phyloP scores from a whole-genome alignment of 768 basidiomycete species.

The Pilatotrama ljubarskyi region DNA sequence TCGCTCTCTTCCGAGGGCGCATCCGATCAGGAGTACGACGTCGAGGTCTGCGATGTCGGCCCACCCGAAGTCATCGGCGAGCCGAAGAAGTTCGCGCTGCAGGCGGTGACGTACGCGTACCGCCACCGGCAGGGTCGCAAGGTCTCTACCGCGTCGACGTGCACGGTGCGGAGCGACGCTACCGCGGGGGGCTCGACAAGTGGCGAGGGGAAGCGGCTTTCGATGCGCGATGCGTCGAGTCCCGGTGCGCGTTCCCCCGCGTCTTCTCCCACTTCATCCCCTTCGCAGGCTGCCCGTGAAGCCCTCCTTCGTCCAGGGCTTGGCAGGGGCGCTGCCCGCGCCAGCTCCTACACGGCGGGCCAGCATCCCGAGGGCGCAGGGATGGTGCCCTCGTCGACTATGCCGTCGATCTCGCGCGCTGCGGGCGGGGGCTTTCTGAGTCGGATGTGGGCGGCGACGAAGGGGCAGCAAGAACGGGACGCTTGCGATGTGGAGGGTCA shows the following conservation, averaged over 20 bases:
- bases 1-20: constrained; percentile 25
- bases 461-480: constrained; percentile 32
- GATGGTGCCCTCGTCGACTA: constrained; percentile 21
- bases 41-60: constrained; percentile 21
- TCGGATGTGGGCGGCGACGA: constrained; percentile 71
- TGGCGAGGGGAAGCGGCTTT: constrained; percentile 23
- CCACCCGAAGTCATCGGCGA: not conserved
- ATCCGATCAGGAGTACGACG: constrained; percentile 24
- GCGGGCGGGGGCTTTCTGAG: constrained; percentile 55
- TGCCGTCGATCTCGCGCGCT: constrained; percentile 24
- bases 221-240: constrained; percentile 6
- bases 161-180: constrained; percentile 36
- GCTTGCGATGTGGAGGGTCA: constrained; percentile 23
- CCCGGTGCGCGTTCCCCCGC: not conserved
- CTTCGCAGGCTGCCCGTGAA: constrained; percentile 23
- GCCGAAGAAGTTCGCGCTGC: constrained; percentile 3
- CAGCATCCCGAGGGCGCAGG: constrained; percentile 3
- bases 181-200: constrained; percentile 11
- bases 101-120: constrained; percentile 28
- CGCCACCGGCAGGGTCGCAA: constrained; percentile 43
- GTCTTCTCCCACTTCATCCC: constrained; percentile 25
- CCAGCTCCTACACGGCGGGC: constrained; percentile 5
- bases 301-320: constrained; percentile 14
- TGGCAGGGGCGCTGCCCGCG: constrained; percentile 34
- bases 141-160: constrained; percentile 37